Conservation (phyloP, 2,329 filamentous ascomycete species). For the Beauveria sp. region DNA sequence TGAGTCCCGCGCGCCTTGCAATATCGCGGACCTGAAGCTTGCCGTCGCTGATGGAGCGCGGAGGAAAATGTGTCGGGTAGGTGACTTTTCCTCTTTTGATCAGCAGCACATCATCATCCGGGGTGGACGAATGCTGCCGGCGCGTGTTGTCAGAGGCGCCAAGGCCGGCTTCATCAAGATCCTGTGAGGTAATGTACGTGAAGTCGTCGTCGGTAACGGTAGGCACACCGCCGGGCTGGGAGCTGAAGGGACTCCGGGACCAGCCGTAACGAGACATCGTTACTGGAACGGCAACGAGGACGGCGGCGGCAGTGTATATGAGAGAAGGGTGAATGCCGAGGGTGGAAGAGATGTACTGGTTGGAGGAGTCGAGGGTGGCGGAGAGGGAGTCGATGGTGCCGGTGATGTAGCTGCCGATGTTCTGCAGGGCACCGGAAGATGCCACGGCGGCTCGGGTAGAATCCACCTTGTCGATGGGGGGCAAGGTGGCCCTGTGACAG, state of each 20-base stretch:
- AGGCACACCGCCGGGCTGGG: constrained; percentile 40
- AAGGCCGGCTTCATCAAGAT: constrained; percentile 44
- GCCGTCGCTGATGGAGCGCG: constrained; percentile 67
- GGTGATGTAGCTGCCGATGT: constrained; percentile 51
- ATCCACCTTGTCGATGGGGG: constrained; percentile 51
- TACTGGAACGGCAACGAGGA: constrained; percentile 38
- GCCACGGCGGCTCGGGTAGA: constrained; percentile 49
- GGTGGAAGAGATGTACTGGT: constrained; percentile 44
- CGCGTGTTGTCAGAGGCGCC: constrained; percentile 24
- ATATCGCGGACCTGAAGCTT: constrained; percentile 61
- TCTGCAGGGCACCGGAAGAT: constrained; percentile 57
- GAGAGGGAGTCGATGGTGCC: constrained; percentile 42
- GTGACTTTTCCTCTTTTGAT: constrained; percentile 60
- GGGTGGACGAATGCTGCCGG: constrained; percentile 29
- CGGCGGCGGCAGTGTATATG: constrained; percentile 42
- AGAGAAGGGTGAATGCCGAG: constrained; percentile 41
- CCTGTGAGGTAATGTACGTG: constrained; percentile 75
- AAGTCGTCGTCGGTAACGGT: constrained; percentile 70
- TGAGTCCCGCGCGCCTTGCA: constrained; percentile 56
- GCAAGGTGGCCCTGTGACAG: constrained; percentile 14
- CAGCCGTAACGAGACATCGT: constrained; percentile 51
- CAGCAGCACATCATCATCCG: constrained; percentile 62
- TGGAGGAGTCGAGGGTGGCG: constrained; percentile 38
- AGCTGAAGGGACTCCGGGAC: constrained; percentile 46
- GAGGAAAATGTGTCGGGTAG: constrained; percentile 65